phyloP scores from a whole-genome alignment of 768 basidiomycete species.

The Gelatoporia subvermispora region DNA sequence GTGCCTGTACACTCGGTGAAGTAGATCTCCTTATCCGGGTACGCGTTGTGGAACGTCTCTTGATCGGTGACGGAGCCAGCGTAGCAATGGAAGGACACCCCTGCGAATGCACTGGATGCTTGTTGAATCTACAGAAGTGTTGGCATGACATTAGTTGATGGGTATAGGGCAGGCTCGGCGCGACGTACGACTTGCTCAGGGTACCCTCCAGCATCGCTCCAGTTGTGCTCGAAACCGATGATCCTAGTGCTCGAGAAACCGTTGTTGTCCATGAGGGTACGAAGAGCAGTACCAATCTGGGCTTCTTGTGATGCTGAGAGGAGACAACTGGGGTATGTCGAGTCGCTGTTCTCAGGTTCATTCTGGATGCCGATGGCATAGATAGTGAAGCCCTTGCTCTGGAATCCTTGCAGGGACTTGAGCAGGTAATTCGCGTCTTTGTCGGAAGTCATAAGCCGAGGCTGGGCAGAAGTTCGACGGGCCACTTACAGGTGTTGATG shows the following conservation, averaged over 20 bases:
- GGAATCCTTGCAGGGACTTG: constrained; percentile 69
- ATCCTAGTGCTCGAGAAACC: constrained; percentile 56
- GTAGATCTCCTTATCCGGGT: constrained; percentile 53
- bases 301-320: constrained; percentile 56
- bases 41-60: constrained; percentile 51
- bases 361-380: constrained; percentile 64
- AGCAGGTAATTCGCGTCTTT: constrained; percentile 68
- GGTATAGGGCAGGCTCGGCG: not conserved
- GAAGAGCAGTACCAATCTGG: constrained; percentile 50
- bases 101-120: constrained; percentile 50
- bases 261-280: constrained; percentile 59
- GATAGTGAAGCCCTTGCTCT: constrained; percentile 48
- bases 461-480: not conserved
- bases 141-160: not conserved
- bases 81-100: constrained; percentile 75
- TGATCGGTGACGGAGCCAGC: constrained; percentile 50
- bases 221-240: constrained; percentile 73
- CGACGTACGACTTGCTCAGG: constrained; percentile 48
- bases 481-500: constrained; percentile 40
- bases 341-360: constrained; percentile 50
- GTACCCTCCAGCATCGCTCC: constrained; percentile 61
- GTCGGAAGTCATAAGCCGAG: not conserved
- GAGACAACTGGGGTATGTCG: constrained; percentile 63
- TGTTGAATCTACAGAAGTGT: constrained; percentile 44
- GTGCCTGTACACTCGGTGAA: constrained; percentile 64